These are phyloP conservation scores for Juglanconis juglandina DNA, from an alignment of 2,329 filamentous ascomycete genomes.

Conservation along the genomic window DNA sequence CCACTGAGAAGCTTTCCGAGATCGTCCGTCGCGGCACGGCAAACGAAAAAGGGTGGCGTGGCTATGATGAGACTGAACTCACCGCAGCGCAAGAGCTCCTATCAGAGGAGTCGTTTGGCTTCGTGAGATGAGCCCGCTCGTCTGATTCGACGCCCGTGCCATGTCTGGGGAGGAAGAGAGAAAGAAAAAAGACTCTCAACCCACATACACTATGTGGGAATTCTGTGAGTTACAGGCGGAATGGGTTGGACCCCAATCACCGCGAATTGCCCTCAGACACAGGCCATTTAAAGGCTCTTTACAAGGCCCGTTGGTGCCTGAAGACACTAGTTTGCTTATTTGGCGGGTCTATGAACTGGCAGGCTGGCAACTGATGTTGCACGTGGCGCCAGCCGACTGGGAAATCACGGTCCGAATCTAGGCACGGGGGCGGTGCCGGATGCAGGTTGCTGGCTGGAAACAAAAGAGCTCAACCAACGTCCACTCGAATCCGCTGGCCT, in stretches of 20 bases:
- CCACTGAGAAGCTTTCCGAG: slow-evolving; percentile 71
- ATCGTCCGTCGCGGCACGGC: slow-evolving; percentile 65
- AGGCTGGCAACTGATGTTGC: slow-evolving; percentile 25
- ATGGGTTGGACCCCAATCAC: neutral
- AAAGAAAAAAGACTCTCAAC: slow-evolving; percentile 18
- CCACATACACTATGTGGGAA: neutral
- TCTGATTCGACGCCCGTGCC: neutral
- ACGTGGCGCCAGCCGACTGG: slow-evolving; percentile 37
- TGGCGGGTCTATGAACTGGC: slow-evolving; percentile 34
- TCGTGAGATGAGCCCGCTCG: slow-evolving; percentile 39
- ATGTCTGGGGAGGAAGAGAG: neutral
- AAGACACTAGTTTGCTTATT: slow-evolving; percentile 20
- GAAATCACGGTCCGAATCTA: slow-evolving; percentile 8
- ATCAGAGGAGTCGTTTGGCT: slow-evolving; percentile 45
- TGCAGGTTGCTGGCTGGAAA: neutral
- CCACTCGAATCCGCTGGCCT: neutral
- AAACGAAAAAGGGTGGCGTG: slow-evolving; percentile 65
- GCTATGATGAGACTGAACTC: slow-evolving; percentile 69
- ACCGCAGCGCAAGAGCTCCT: slow-evolving; percentile 68
- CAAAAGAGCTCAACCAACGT: neutral
- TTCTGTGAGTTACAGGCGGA: slow-evolving; percentile 5
- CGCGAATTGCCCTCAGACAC: neutral
- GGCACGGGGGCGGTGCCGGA: neutral
- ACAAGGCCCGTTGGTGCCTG: slow-evolving; percentile 26
- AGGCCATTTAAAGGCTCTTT: neutral